These are phyloP conservation scores for Gossypium longicalyx DNA, from an alignment of 345 rosid species.

Conservation along the genomic window DNA sequence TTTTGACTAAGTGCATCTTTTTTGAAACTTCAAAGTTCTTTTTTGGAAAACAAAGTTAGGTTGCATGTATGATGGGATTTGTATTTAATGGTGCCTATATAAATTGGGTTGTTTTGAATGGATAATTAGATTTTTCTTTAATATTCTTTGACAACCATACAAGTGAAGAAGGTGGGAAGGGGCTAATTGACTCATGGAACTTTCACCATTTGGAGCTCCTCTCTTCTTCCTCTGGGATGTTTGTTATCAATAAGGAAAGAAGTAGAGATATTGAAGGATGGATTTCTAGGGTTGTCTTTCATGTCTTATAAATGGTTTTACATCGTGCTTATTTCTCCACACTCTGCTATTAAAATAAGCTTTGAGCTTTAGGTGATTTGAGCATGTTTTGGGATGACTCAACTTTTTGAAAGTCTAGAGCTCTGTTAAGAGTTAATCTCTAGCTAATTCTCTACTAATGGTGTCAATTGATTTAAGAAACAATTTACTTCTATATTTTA, in stretches of 20 bases:
- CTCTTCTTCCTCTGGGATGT: not conserved
- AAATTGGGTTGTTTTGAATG: not conserved
- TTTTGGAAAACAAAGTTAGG: not conserved
- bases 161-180: not conserved
- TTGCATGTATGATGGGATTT: constrained; percentile 3
- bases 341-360: not conserved
- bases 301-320: not conserved
- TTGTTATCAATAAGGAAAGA: not conserved
- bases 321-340: not conserved
- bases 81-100: not conserved
- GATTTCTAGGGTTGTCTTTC: not conserved
- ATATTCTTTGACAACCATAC: not conserved
- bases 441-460: not conserved
- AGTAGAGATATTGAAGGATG: not conserved
- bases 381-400: not conserved
- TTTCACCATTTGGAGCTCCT: not conserved
- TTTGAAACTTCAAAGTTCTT: not conserved
- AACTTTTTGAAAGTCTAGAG: not conserved
- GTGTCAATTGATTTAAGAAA: not conserved
- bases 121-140: not conserved
- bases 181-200: constrained; percentile 5
- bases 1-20: not conserved
- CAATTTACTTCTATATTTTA: not conserved
- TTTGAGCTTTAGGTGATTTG: not conserved
- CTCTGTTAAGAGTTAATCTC: not conserved